Evolutionary conservation across 495 filamentous ascomycete species (phyloP), one percentile per base, ranked within the genome.

Genomic region (Halenospora varia): DNA sequence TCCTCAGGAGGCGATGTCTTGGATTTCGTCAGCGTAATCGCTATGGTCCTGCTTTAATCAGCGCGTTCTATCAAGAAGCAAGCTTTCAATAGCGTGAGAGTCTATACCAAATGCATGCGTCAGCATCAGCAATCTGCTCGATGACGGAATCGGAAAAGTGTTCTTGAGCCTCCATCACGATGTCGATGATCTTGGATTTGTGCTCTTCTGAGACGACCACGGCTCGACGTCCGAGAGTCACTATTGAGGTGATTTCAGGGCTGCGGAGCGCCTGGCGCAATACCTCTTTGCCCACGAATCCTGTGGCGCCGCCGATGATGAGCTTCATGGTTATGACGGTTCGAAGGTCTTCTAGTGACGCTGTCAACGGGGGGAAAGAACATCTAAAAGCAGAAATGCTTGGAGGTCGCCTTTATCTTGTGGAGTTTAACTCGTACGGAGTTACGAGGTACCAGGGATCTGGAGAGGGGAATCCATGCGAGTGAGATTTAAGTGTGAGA

Each of bases 81-180:
- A n/a, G n/a, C n/a, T 46, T n/a, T 8, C 4, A 17, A n/a, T 46
- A 4, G n/a, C 8, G 42, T 17, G 42, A n/a, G 42, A n/a, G 49
- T 48, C 60, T 9, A n/a, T 66, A 79, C 77, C 77, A 82, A 26
- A 82, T 80, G 56, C 77, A 80, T 0, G 75, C 76, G 55, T 79
- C 75, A 1, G 77, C 79, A 15, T 63, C 71, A 1, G 66, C 56
- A 8, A 81, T 55, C 45, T 78, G 64, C 10, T 66, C 45, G 26
- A 66, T 73, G 4, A 75, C 69, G 13, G 62, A 48, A 1, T 75
- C 73, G 2, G 71, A 55, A 51, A 77, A 81, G 46, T 75, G 78
- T 59, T 1, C 42, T 68, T 52, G 72, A 82, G 61, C 75, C 68
- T 4, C 68, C n/a, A n/a, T n/a, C n/a, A n/a, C 61, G 58, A 68